Base-by-base conservation (phyloP, 2,329 filamentous ascomycete species). In the Verticillium longisporum region DNA sequence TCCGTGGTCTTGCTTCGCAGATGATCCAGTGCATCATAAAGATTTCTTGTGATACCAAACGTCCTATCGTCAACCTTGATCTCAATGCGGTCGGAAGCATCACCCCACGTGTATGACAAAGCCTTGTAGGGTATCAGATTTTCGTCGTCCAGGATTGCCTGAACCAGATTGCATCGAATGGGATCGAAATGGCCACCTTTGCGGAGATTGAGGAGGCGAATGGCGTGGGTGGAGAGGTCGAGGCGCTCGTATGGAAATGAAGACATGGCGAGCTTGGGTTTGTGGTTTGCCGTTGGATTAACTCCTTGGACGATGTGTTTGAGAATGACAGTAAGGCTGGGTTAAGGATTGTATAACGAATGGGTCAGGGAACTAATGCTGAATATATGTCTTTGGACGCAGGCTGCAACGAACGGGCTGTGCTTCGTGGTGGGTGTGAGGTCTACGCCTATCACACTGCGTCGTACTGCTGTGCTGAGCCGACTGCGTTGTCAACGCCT, bases 51-150 rank as follows among this genome's bases (percentile, higher is more conserved):
- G 37, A 62, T 13, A 0, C 1, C 6, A 1, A 60, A 32, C 0
- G 6, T 1, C 2, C 57, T 61, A 2, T 55, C 56, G 15, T 62
- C 54, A 4, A 64, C 6, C 5, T 33, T 15, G 3, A 68, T 54
- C 0, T 13, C 4, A 0, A 54, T 53, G 0, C 21, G 13, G 2
- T 53, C n/a, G 2, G 31, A 6, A 1, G 45, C 32, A 0, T 33
- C 32, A 1, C 66, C 67, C 66, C 67, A 68, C 1, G 60, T 59
- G 26, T 66, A 67, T 0, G 67, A 69, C 0, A 68, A 57, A 1
- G 67, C 67, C 10, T 65, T 62, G 21, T 67, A 68, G 2, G 65
- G 61, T 0, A 62, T 53, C 0, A 62, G 66, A 1, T 59, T 34
- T 0, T 62, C 61, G 2, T 55, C 14, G 1, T 60, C 60, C 3